Percentiles rank a stretch among this genome's conserved stretches.
Conservation (phyloP, 139 green algal genomes). For the Closterium sp. region DNA sequence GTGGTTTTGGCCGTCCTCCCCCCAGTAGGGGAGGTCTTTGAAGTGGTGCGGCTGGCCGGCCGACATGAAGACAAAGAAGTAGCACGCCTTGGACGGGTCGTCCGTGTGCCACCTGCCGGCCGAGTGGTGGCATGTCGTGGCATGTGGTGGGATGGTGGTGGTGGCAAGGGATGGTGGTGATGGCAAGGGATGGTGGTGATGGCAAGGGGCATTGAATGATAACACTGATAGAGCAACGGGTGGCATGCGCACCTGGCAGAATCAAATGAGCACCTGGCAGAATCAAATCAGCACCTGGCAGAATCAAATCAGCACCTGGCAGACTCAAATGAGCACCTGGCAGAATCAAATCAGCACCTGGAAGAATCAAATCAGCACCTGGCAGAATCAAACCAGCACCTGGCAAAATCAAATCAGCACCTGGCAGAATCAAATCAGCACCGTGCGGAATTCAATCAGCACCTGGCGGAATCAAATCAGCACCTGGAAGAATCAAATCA, state of each 20-base stretch:
- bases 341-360: background rate
- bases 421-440: too few relatives aligned
- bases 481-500: background rate
- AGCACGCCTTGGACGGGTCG: background rate
- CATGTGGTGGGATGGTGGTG: background rate
- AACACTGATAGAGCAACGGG: too few relatives aligned
- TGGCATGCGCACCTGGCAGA: too few relatives aligned
- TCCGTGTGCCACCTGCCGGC: background rate
- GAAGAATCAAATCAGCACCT: background rate
- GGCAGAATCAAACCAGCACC: too few relatives aligned
- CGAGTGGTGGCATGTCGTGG: too few relatives aligned
- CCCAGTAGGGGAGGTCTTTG: background rate
- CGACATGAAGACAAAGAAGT: conserved; percentile 10
- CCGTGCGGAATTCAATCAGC: too few relatives aligned
- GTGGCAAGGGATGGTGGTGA: background rate
- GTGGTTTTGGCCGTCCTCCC: background rate
- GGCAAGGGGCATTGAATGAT: background rate
- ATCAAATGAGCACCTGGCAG: too few relatives aligned
- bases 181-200: background rate
- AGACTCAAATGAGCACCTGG: too few relatives aligned
- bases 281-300: too few relatives aligned
- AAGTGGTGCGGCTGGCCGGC: background rate
- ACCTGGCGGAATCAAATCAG: background rate
- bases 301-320: too few relatives aligned
- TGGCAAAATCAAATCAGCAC: too few relatives aligned